Percentiles rank a stretch among this genome's conserved stretches.
Conservation (phyloP, 495 filamentous ascomycete genomes). For the Penicillium herquei region DNA sequence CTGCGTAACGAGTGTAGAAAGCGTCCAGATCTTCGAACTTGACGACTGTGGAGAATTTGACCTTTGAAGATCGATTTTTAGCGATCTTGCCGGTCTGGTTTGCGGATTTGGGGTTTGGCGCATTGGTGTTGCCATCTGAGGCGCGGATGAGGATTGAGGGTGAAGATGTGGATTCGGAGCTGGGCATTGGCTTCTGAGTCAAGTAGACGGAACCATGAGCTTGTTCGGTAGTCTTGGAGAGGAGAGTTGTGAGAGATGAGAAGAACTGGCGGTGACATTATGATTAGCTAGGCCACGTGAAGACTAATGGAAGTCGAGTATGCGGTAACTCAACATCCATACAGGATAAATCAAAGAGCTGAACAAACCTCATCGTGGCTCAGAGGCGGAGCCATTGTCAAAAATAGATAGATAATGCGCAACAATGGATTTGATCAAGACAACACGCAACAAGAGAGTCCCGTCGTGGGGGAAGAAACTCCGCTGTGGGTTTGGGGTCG, state of each 20-base stretch:
- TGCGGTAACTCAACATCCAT: slow-evolving; percentile 6
- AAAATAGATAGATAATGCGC: slow-evolving; percentile 10
- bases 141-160: slow-evolving; percentile 80
- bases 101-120: slow-evolving; percentile 34
- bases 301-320: slow-evolving; percentile 6
- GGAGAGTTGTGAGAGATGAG: slow-evolving; percentile 68
- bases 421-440: slow-evolving; percentile 8
- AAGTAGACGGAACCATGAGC: slow-evolving; percentile 77
- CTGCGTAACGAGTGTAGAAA: slow-evolving; percentile 87
- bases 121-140: slow-evolving; percentile 62
- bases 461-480: slow-evolving; percentile 25
- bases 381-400: slow-evolving; percentile 56
- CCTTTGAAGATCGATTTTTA: slow-evolving; percentile 29
- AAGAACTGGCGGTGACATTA: slow-evolving; percentile 68
- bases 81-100: slow-evolving; percentile 24
- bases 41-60: slow-evolving; percentile 85
- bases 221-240: slow-evolving; percentile 64
- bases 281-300: slow-evolving; percentile 13
- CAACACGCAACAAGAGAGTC: slow-evolving; percentile 2
- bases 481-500: slow-evolving; percentile 21
- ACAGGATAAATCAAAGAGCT: neutral
- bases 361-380: slow-evolving; percentile 70
- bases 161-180: slow-evolving; percentile 23
- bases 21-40: slow-evolving; percentile 67
- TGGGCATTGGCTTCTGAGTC: slow-evolving; percentile 67